Evolutionary conservation across 192 early-diverging fungal genomes (phyloP).

Genomic region (Martensiomyces pterosporus): DNA sequence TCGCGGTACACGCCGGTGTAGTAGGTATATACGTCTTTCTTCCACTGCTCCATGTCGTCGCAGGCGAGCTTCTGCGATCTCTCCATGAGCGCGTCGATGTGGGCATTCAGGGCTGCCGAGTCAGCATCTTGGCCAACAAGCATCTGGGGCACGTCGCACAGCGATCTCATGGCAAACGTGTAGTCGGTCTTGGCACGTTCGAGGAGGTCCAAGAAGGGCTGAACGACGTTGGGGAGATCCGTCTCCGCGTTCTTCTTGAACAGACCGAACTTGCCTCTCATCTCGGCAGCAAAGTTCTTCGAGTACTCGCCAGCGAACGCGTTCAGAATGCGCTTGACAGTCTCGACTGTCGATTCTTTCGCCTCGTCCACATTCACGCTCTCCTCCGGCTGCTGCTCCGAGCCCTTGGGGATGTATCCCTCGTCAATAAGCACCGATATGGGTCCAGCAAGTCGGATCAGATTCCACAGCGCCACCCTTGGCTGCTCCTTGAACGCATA

Average conservation of each 20-base stretch:
- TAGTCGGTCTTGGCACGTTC: constrained; percentile 66
- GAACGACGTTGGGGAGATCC: constrained; percentile 55
- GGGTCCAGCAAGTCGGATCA: constrained; percentile 63
- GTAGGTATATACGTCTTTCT: constrained; percentile 18
- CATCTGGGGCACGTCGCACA: constrained; percentile 54
- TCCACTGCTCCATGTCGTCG: constrained; percentile 10
- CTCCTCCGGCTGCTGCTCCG: constrained; percentile 19
- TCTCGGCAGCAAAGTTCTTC: constrained; percentile 51
- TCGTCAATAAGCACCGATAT: constrained; percentile 63
- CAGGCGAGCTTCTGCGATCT: constrained; percentile 19
- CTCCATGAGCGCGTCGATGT: constrained; percentile 6
- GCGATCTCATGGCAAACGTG: constrained; percentile 65
- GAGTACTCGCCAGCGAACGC: constrained; percentile 50
- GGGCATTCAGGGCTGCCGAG: constrained; percentile 16
- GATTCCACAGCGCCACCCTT: constrained; percentile 75
- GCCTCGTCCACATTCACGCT: constrained; percentile 9
- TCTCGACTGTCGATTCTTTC: constrained; percentile 17
- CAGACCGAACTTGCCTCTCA: constrained; percentile 62
- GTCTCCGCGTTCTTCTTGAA: constrained; percentile 2
- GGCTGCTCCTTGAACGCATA: constrained; percentile 79
- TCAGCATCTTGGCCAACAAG: constrained; percentile 5
- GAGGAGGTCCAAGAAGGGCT: constrained; percentile 68
- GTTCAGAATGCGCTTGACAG: constrained; percentile 47
- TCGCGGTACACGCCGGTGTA: constrained; percentile 52
- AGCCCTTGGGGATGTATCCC: constrained; percentile 40